These are phyloP conservation scores for Suillus hirtellus DNA, from an alignment of 768 basidiomycete species.

Conservation along the genomic window DNA sequence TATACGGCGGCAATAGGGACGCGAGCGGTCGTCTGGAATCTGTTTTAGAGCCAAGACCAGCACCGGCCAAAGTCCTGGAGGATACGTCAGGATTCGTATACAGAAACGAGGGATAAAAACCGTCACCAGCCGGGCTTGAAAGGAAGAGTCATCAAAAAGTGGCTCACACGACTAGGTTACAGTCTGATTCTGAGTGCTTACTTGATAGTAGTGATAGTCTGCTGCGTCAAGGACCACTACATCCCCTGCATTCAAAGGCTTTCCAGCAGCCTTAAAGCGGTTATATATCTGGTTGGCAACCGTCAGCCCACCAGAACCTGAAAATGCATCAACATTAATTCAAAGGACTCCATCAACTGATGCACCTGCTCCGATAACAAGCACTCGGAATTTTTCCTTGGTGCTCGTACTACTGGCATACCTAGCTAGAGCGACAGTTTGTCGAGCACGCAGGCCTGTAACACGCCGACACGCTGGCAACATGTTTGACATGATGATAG, in stretches of 20 bases:
- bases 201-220: constrained; percentile 84
- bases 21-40: constrained; percentile 65
- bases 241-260: constrained; percentile 68
- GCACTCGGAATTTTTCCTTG: constrained; percentile 71
- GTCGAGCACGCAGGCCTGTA: constrained; percentile 10
- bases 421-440: constrained; percentile 17
- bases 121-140: constrained; percentile 84
- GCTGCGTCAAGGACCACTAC: constrained; percentile 85
- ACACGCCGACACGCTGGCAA: constrained; percentile 15
- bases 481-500: constrained; percentile 11
- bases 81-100: neutral
- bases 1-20: constrained; percentile 72
- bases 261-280: constrained; percentile 70
- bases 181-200: constrained; percentile 29
- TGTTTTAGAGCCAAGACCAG: constrained; percentile 76
- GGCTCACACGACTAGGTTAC: neutral
- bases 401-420: constrained; percentile 27
- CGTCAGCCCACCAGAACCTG: constrained; percentile 80
- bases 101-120: neutral
- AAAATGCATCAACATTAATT: constrained; percentile 10
- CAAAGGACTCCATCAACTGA: neutral
- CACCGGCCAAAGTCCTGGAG: constrained; percentile 84
- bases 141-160: neutral
- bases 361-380: constrained; percentile 87
- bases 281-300: constrained; percentile 88